phyloP scores from a whole-genome alignment of 1,284 basidiomycete species.

The Moniliophthora roreri region DNA sequence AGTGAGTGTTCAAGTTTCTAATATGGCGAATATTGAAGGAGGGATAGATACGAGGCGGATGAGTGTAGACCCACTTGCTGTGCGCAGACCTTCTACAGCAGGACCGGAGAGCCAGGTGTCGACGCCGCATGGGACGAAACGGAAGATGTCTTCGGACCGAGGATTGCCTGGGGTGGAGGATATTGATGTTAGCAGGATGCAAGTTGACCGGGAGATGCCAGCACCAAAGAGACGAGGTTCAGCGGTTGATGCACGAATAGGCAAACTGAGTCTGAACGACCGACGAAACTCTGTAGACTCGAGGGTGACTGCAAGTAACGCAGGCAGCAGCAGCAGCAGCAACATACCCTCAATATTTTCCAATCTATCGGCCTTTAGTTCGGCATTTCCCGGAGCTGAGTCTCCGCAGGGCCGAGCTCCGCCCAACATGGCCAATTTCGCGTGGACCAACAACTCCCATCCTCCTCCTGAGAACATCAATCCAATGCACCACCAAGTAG shows the following conservation, averaged over 20 bases:
- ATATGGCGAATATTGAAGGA: not conserved
- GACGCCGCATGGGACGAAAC: conserved; percentile 63
- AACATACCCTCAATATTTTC: conserved; percentile 65
- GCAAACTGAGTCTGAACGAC: conserved; percentile 71
- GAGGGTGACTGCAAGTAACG: conserved; percentile 41
- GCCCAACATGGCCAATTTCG: conserved; percentile 63
- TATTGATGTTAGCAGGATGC: conserved; percentile 53
- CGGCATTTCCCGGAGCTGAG: conserved; percentile 57
- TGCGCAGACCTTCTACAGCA: conserved; percentile 63
- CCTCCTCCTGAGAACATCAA: conserved; percentile 37
- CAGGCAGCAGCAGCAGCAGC: conserved; percentile 57
- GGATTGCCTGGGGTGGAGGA: conserved; percentile 54
- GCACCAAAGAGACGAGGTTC: conserved; percentile 79
- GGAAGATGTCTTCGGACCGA: conserved; percentile 77
- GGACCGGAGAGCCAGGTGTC: conserved; percentile 16
- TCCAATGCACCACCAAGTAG: conserved; percentile 41
- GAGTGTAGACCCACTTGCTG: conserved; percentile 39
- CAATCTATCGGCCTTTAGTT: conserved; percentile 56
- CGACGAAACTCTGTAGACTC: conserved; percentile 72
- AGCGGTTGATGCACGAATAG: conserved; percentile 72
- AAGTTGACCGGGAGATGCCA: conserved; percentile 60
- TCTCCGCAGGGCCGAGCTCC: conserved; percentile 64
- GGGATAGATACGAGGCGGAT: not conserved
- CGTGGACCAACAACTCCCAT: conserved; percentile 64
- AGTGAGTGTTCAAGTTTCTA: conserved; percentile 1